A percentile compares a stretch with the other conserved stretches of the same genome.
phyloP scores from a whole-genome alignment of 352 stramenopile species.

The Globisporangium nagaii region DNA sequence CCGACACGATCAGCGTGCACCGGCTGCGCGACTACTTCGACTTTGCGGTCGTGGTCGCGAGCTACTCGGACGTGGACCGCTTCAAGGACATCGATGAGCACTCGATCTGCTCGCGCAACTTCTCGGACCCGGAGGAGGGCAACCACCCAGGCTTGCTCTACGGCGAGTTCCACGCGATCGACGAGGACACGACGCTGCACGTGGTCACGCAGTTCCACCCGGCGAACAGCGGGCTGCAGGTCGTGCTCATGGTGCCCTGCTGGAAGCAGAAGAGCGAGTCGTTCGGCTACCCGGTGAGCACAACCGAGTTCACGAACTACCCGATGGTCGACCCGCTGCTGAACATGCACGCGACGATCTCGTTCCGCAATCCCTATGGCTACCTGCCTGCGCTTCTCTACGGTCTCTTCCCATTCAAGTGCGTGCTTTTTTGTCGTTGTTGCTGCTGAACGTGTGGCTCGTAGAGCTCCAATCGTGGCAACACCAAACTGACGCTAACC shows the following conservation, averaged over 20 bases:
- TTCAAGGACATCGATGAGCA: conserved; percentile 45
- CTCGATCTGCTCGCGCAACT: conserved; percentile 56
- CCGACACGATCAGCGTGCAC: conserved; percentile 63
- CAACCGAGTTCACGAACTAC: conserved; percentile 61
- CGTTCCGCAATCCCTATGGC: conserved; percentile 79
- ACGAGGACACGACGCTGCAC: conserved; percentile 30
- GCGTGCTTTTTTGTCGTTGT: conserved; percentile 9
- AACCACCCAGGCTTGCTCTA: conserved; percentile 44
- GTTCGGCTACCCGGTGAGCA: conserved; percentile 75
- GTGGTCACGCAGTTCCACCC: conserved; percentile 53
- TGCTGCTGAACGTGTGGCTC: not conserved
- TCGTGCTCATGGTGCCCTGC: conserved; percentile 64
- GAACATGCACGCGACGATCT: conserved; percentile 48
- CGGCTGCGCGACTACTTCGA: conserved; percentile 77
- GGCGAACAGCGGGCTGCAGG: conserved; percentile 43
- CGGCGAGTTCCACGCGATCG: conserved; percentile 47
- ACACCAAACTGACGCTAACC: too few relatives aligned
- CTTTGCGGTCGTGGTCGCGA: conserved; percentile 60
- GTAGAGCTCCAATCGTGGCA: not conserved
- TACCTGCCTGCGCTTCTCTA: conserved; percentile 78
- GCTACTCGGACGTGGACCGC: conserved; percentile 45
- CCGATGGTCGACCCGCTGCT: conserved; percentile 71
- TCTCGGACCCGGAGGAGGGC: conserved; percentile 27
- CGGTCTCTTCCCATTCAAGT: conserved; percentile 85
- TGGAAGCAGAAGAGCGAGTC: conserved; percentile 80